Conservation (phyloP, 164 flowering plant genomes). For the Vitis rupestris region DNA sequence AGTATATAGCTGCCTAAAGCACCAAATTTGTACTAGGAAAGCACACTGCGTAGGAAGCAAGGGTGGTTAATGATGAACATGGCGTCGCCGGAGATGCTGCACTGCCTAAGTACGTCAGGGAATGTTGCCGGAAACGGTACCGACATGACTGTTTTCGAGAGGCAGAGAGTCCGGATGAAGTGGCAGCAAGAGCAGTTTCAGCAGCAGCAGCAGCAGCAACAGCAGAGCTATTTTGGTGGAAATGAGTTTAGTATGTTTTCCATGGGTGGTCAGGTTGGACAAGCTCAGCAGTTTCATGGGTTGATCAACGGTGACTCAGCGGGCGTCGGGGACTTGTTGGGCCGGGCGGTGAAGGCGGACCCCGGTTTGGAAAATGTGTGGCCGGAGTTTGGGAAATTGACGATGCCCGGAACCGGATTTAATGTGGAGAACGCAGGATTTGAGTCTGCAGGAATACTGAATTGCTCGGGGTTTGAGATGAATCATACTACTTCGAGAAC, state of each 20-base stretch:
- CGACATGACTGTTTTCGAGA: constrained; percentile 56
- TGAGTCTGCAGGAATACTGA: constrained; percentile 20
- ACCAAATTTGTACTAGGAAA: too few relatives aligned
- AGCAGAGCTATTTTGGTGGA: constrained; percentile 23
- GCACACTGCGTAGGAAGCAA: too few relatives aligned
- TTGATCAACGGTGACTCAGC: constrained; percentile 21
- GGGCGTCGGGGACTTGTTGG: constrained; percentile 25
- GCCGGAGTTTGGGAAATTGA: constrained; percentile 36
- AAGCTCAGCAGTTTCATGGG: constrained; percentile 27
- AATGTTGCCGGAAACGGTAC: constrained; percentile 28
- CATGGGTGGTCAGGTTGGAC: constrained; percentile 7
- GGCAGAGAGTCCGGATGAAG: constrained; percentile 52
- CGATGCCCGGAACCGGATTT: constrained; percentile 9
- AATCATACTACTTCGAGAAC: constrained; percentile 34
- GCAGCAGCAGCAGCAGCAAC: constrained; percentile 19
- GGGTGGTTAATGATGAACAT: constrained; percentile 27
- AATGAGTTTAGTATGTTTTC: constrained; percentile 31
- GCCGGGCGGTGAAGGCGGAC: constrained; percentile 40
- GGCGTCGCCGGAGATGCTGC: constrained; percentile 49
- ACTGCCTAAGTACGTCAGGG: constrained; percentile 30
- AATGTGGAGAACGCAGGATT: constrained; percentile 12
- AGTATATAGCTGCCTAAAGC: too few relatives aligned
- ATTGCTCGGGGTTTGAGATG: constrained; percentile 15
- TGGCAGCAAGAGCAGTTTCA: constrained; percentile 47
- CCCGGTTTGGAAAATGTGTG: constrained; percentile 50